phyloP scores from a whole-genome alignment of 2,329 filamentous ascomycete genomes.

The Fusarium solani-melongenae region DNA sequence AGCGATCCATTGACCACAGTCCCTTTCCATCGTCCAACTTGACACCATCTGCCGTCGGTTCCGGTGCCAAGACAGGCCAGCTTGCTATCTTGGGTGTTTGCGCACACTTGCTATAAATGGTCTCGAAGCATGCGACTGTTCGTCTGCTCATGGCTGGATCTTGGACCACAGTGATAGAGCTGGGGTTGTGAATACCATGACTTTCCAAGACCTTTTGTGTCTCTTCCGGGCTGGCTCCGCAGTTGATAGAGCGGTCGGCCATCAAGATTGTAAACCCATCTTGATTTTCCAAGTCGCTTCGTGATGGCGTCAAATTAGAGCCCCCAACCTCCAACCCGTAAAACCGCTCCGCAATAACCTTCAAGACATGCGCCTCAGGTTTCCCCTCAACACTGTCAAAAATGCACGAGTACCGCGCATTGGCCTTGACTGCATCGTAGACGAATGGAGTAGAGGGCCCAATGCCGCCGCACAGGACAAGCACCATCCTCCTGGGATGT shows the following conservation, averaged over 20 bases:
- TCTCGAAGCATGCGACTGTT: not conserved
- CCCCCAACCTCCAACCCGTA: not conserved
- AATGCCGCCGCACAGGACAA: constrained; percentile 8
- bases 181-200: fast-evolving
- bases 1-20: constrained; percentile 26
- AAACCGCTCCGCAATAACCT: not conserved
- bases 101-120: fast-evolving
- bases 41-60: not conserved
- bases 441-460: constrained; percentile 11
- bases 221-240: constrained; percentile 1
- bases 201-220: not conserved
- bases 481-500: not conserved
- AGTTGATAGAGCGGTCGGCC: not conserved
- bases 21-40: not conserved
- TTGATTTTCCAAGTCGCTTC: fast-evolving
- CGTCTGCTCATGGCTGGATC: constrained; percentile 21
- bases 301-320: not conserved
- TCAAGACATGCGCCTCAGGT: constrained; percentile 19
- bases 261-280: not conserved
- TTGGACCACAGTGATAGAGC: constrained; percentile 9
- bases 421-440: constrained; percentile 9
- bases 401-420: not conserved
- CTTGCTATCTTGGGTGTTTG: not conserved
- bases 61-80: not conserved
- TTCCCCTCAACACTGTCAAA: not conserved